Evolutionary conservation across 805 yeast genomes (phyloP), one percentile per base, ranked within the genome.

Genomic region (Candida oleophila): DNA sequence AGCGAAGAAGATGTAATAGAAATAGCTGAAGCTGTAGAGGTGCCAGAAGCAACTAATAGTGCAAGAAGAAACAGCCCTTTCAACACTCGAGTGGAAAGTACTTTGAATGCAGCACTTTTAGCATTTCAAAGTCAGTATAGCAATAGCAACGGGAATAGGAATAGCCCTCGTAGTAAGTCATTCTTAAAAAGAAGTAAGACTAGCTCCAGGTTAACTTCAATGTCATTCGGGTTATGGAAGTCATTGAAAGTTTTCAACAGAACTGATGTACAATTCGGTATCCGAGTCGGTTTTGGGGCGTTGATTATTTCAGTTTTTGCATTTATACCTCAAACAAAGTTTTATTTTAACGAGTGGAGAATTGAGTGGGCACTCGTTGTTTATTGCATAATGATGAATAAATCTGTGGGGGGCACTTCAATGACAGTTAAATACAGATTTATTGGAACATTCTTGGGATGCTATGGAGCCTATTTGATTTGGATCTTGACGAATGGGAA

Each of bases 361-460:
- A 85, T 86, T 14, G 96, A 88, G 60, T 88, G 96, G 96, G 83
- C 89, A 0, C 65, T 88, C 34, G 87, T 86, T n/a, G 83, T 90
- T 0, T 88, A 81, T 54, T 82, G 88, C 55, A 84, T 88, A 46
- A 86, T 88, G 70, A 87, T 88, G 92, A 86, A 85, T 55, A 87
- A 87, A 56, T 84, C 91, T 0, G 68, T 87, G 3, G 96, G 96
- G 8, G 95, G 95, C 0, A 89, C 96, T 0, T 78, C 87, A 9
- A 80, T 83, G 82, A 85, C 94, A 0, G 83, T 82, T 3, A 82
- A 82, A 53, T 83, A 87, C 86, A 69, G 87, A 55, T 72, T 88
- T 46, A 49, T 83, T 21, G 96, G 96, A 0, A 89, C 96, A 0
- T 78, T 82, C 48, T 43, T 85, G 4, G 96, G 96, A 0, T 87